Evolutionary conservation across 257 asterid genomes (phyloP), one percentile per base, ranked within the genome.

Genomic region (Plantago elongata): DNA sequence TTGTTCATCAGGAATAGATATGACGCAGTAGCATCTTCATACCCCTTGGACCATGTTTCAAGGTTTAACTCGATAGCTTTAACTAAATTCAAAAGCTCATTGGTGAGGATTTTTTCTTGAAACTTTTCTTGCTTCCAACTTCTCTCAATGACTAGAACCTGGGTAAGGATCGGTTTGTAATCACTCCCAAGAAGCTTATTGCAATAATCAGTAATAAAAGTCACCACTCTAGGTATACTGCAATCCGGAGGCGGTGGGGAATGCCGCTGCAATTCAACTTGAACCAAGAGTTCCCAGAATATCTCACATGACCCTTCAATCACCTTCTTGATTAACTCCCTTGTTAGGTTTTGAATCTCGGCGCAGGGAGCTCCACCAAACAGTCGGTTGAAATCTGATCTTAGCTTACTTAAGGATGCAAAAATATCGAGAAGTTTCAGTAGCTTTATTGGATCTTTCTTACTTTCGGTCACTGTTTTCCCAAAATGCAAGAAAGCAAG

Each of bases 261-360:
- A 30, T 84, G 84, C 62, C 95, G 67, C 66, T 91, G 98, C 74
- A 88, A 78, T 64, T 91, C 98, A 17, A 88, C 96, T 68, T 91
- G 98, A 62, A 86, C 79, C 51, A 74, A 71, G 65, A 91, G 95
- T 79, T 91, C 96, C 96, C 94, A 88, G 79, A 88, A 91, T 60
- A 91, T 89, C 62, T 84, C 92, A 13, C 87, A 86, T 37, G 95
- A 84, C 16, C 96, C 96, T 74, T 75, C 89, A 30, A 88, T 83
- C 64, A 91, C 82, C 61, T 89, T 76, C 80, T 76, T 81, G 75
- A 91, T 86, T 51, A 91, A 76, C 75, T 86, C 96, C 83, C 96
- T 67, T 0, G 96, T 91, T 47, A 79, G 74, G 55, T 75, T 85
- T 76, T 86, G 96, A 72, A 88, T 86, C 61, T 88, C 96, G 16